Base-by-base conservation (phyloP, 106 monocot species). In the Allium fistulosum region DNA sequence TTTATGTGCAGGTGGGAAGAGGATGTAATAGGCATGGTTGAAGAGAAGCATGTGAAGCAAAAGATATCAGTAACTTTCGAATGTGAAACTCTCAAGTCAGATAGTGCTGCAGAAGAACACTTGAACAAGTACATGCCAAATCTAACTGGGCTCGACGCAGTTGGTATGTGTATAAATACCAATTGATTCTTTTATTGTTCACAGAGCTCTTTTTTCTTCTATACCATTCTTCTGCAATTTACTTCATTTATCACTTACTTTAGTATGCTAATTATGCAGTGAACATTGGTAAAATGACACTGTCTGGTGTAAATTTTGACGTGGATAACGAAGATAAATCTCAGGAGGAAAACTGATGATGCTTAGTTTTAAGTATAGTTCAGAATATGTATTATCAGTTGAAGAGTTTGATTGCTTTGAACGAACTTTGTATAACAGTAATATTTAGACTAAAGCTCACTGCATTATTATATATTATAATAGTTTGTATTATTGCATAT, bases 121-220 rank as follows among this genome's bases (percentile, higher is more conserved):
- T 51, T 96, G 61, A 88, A 48, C 69, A 91, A 78, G 69, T 96
- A 86, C 79, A 91, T 96, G 88, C 91, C 95, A 46, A 88, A 91
- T 71, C 50, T 96, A 62, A 60, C 74, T 53, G 90, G 94, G 45
- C 71, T 78, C 68, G 88, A 85, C 80, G 94, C 81, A 67, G 83
- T 95, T 71, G 88, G 94, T 95, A 81, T 6, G 81, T 76, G 51
- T 49, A 52, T 37, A 15, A 18, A 18, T 51, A 47, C 11, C 48
- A 14, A 71, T 59, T 58, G 2, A 11, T 63, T 10, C n/a, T 61
- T 61, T 1, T 9, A 61, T 18, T 10, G 13, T 28, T 28, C 9
- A 26, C 26, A 28, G 11, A 37, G 4, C 5, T 37, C 5, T 37
- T 37, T 37, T 37, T 37, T 5, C 37, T 37, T 37, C 37, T 37